These are phyloP conservation scores for Neoboletus brunneissimus DNA, from an alignment of 768 basidiomycete species.

Conservation along the genomic window DNA sequence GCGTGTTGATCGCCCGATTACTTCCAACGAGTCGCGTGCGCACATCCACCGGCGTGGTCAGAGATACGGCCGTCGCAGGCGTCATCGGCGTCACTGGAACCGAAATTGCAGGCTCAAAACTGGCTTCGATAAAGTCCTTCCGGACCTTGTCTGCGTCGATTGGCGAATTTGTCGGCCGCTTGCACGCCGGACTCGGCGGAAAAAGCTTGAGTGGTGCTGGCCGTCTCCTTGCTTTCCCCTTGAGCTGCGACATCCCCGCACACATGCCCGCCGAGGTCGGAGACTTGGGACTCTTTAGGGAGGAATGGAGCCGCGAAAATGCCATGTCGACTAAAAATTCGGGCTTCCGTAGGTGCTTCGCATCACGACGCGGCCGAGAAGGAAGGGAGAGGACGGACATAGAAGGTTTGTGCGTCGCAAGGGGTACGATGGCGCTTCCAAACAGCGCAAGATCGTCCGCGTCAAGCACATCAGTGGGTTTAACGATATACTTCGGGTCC, in stretches of 20 bases:
- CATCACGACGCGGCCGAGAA: slow-evolving; percentile 33
- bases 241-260: slow-evolving; percentile 14
- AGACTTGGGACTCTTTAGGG: slow-evolving; percentile 15
- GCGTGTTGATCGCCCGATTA: slow-evolving; percentile 5
- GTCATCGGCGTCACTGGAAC: slow-evolving; percentile 1
- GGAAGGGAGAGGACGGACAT: slow-evolving; percentile 38
- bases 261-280: slow-evolving; percentile 9
- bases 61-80: background rate
- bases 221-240: slow-evolving; percentile 36
- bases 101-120: slow-evolving; percentile 36
- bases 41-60: background rate
- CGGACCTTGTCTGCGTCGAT: slow-evolving; percentile 35
- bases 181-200: slow-evolving; percentile 30
- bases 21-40: background rate
- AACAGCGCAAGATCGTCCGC: slow-evolving; percentile 38
- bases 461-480: slow-evolving; percentile 30
- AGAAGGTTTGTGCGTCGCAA: slow-evolving; percentile 29
- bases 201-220: slow-evolving; percentile 43
- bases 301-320: slow-evolving; percentile 16
- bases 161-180: slow-evolving; percentile 36
- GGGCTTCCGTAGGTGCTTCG: slow-evolving; percentile 39
- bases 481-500: slow-evolving; percentile 48
- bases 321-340: slow-evolving; percentile 35
- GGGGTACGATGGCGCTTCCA: slow-evolving; percentile 26
- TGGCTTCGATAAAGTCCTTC: slow-evolving; percentile 43